Evolutionary conservation across 1,284 basidiomycete genomes (phyloP).

Genomic region (Fistulina hepatica): DNA sequence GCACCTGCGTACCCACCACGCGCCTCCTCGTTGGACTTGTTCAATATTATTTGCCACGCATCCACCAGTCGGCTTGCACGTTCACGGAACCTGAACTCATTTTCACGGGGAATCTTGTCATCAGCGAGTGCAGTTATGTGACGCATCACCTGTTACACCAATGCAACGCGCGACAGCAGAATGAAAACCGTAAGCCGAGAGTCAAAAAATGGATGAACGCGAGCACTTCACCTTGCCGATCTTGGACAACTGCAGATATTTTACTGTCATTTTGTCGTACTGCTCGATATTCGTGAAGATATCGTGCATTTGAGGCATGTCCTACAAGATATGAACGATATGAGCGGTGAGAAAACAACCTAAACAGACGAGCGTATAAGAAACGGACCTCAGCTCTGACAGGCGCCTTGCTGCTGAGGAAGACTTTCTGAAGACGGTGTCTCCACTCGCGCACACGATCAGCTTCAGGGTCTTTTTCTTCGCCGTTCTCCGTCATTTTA

Average conservation of each 20-base stretch:
- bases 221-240: conserved; percentile 98
- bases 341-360: conserved; percentile 1
- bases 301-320: conserved; percentile 68
- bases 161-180: not conserved
- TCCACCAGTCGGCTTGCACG: conserved; percentile 67
- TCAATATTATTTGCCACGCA: too few species aligned
- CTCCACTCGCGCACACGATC: conserved; percentile 77
- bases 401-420: conserved; percentile 54
- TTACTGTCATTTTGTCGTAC: conserved; percentile 75
- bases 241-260: conserved; percentile 88
- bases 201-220: too few species aligned
- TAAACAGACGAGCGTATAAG: too few species aligned
- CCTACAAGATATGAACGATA: conserved; percentile 30
- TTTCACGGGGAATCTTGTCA: conserved; percentile 70
- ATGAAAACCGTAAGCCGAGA: not conserved
- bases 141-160: too few species aligned
- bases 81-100: conserved; percentile 78
- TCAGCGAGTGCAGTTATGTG: conserved; percentile 68
- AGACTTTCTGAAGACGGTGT: conserved; percentile 83
- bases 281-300: conserved; percentile 78
- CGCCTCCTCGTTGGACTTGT: too few species aligned
- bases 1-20: too few species aligned
- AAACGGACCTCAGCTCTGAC: conserved; percentile 45
- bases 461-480: conserved; percentile 60
- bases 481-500: conserved; percentile 26